Evolutionary conservation across 768 basidiomycete genomes (phyloP).

Genomic region (Gymnopilus junonius): DNA sequence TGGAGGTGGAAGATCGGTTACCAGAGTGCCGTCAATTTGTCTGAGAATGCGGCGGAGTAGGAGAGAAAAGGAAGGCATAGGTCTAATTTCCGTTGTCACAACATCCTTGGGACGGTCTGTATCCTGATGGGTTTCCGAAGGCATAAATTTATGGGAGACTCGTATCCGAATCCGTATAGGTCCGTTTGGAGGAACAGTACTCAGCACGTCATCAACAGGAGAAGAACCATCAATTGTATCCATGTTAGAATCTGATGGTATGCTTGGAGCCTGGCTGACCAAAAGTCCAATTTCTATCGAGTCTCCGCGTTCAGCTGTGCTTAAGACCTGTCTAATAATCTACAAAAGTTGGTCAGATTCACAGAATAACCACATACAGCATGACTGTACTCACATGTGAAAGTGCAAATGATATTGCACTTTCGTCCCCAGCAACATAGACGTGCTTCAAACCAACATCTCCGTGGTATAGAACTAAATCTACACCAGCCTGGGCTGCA

Average conservation of each 20-base stretch:
- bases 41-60: constrained; percentile 64
- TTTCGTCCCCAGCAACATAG: constrained; percentile 84
- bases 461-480: constrained; percentile 89
- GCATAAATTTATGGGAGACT: constrained; percentile 52
- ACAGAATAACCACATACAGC: not conserved
- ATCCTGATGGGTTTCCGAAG: constrained; percentile 26
- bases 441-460: constrained; percentile 89
- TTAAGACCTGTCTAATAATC: constrained; percentile 85
- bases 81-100: constrained; percentile 42
- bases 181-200: constrained; percentile 29
- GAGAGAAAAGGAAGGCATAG: constrained; percentile 43
- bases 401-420: constrained; percentile 78
- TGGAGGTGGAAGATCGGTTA: constrained; percentile 49
- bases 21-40: constrained; percentile 58
- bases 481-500: constrained; percentile 84
- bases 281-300: constrained; percentile 85
- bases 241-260: constrained; percentile 4
- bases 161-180: constrained; percentile 48
- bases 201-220: constrained; percentile 26
- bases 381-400: constrained; percentile 70
- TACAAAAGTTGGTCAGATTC: constrained; percentile 31
- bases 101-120: constrained; percentile 20
- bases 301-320: constrained; percentile 71
- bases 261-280: constrained; percentile 34
- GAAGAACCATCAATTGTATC: constrained; percentile 5